Evolutionary conservation across 306 rosid genomes (phyloP).

Genomic region (Sechiopsis laciniata): DNA sequence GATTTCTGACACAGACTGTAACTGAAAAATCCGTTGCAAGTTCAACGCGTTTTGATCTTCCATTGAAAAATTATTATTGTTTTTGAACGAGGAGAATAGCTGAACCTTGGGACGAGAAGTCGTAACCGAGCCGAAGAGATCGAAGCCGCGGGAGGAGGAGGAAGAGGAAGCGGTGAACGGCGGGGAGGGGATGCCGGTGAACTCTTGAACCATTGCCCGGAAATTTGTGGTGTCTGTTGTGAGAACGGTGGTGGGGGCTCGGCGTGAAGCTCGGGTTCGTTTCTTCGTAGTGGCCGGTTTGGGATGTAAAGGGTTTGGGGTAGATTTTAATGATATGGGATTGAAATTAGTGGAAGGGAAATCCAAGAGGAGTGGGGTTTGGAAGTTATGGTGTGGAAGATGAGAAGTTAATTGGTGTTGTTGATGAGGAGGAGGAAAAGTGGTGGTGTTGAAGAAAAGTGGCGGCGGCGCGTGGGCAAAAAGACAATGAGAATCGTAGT

Average conservation of each 20-base stretch:
- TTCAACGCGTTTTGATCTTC: background rate
- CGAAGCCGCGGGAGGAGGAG: conserved; percentile 51
- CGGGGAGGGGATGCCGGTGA: conserved; percentile 77
- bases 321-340: conserved; percentile 25
- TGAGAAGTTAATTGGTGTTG: conserved; percentile 9
- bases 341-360: conserved; percentile 22
- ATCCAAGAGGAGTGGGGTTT: conserved; percentile 24
- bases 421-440: conserved; percentile 1
- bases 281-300: conserved; percentile 53
- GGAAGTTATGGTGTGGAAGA: conserved; percentile 30
- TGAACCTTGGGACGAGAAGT: conserved; percentile 48
- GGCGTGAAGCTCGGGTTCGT: conserved; percentile 69
- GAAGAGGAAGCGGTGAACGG: conserved; percentile 51
- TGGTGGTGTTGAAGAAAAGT: too few relatives aligned
- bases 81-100: conserved; percentile 25
- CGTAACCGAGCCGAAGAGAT: conserved; percentile 57
- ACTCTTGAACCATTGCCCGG: conserved; percentile 94
- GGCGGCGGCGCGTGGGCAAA: too few relatives aligned
- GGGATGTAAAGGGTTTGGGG: background rate
- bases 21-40: background rate
- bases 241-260: conserved; percentile 83
- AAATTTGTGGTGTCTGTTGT: conserved; percentile 83
- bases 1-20: background rate
- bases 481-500: too few relatives aligned
- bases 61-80: conserved; percentile 28